phyloP scores from a whole-genome alignment of 768 basidiomycete species.

The Pholiota conissans region DNA sequence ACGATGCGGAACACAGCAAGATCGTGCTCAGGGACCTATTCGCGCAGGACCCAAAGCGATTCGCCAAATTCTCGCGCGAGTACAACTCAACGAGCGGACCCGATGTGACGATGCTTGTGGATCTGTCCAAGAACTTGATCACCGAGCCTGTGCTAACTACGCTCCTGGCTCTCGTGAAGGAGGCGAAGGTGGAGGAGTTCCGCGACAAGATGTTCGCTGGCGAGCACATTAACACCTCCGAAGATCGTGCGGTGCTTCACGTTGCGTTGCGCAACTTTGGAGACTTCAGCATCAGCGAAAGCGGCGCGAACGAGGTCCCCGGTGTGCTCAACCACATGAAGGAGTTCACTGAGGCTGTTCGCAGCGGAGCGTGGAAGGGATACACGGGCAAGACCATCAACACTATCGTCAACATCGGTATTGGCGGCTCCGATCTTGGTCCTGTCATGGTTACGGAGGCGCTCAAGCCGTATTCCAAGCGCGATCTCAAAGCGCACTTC shows the following conservation, averaged over 20 bases:
- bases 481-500: conserved; percentile 84
- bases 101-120: conserved; percentile 81
- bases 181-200: conserved; percentile 81
- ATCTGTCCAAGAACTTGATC: conserved; percentile 97
- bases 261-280: conserved; percentile 83
- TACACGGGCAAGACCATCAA: conserved; percentile 96
- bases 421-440: conserved; percentile 96
- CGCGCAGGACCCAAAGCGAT: conserved; percentile 82
- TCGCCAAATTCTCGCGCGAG: conserved; percentile 78
- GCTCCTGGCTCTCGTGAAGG: conserved; percentile 78
- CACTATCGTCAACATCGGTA: conserved; percentile 97
- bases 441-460: conserved; percentile 99
- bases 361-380: conserved; percentile 91
- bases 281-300: conserved; percentile 79
- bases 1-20: conserved; percentile 67
- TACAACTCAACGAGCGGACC: conserved; percentile 70
- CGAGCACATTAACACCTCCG: conserved; percentile 97
- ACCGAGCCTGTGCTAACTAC: conserved; percentile 78
- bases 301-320: conserved; percentile 79
- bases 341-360: conserved; percentile 80
- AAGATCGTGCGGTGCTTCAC: conserved; percentile 96
- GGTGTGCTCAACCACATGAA: conserved; percentile 90
- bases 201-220: conserved; percentile 95
- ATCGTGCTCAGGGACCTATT: conserved; percentile 94
- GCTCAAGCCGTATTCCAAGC: conserved; percentile 88